Evolutionary conservation across 2,329 filamentous ascomycete genomes (phyloP).

Genomic region (Neoscytalidium dimidiatum): DNA sequence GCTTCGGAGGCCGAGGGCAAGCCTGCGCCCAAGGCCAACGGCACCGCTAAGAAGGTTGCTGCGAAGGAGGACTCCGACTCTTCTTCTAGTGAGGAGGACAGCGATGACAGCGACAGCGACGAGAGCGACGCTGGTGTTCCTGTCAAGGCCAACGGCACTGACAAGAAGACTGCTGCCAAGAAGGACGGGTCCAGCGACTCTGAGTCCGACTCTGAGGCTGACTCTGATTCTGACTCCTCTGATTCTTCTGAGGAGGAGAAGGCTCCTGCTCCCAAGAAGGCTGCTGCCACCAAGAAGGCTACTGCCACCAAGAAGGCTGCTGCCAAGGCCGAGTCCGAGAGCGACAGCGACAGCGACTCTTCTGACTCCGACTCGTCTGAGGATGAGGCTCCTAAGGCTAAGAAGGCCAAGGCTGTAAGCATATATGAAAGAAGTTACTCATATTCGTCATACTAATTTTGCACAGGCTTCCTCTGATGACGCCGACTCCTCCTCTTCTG

Average conservation of each 20-base stretch:
- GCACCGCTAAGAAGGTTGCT: conserved; percentile 27
- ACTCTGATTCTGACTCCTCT: conserved; percentile 39
- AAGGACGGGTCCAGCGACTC: conserved; percentile 34
- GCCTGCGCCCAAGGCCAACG: conserved; percentile 29
- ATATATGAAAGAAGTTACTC: background rate
- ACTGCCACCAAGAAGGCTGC: conserved; percentile 21
- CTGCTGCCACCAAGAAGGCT: conserved; percentile 22
- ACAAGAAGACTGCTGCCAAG: conserved; percentile 34
- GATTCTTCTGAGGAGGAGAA: conserved; percentile 29
- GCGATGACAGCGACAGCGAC: conserved; percentile 26
- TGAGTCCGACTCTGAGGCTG: conserved; percentile 43
- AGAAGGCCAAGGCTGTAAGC: conserved; percentile 17
- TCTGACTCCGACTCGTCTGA: conserved; percentile 23
- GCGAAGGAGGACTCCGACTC: conserved; percentile 21
- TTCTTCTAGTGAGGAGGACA: conserved; percentile 11
- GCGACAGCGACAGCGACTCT: conserved; percentile 22
- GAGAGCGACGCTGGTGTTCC: conserved; percentile 25
- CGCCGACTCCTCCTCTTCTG: background rate
- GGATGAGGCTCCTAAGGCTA: conserved; percentile 13
- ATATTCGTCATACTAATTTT: too few relatives aligned
- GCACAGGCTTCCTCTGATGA: conserved; percentile 4
- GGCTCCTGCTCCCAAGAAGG: conserved; percentile 22
- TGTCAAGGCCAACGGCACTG: conserved; percentile 36
- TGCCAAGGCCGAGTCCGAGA: conserved; percentile 13
- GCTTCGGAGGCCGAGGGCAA: conserved; percentile 21